Conservation (phyloP, 2,329 filamentous ascomycete genomes). For the Endoconidiophora laricicola region DNA sequence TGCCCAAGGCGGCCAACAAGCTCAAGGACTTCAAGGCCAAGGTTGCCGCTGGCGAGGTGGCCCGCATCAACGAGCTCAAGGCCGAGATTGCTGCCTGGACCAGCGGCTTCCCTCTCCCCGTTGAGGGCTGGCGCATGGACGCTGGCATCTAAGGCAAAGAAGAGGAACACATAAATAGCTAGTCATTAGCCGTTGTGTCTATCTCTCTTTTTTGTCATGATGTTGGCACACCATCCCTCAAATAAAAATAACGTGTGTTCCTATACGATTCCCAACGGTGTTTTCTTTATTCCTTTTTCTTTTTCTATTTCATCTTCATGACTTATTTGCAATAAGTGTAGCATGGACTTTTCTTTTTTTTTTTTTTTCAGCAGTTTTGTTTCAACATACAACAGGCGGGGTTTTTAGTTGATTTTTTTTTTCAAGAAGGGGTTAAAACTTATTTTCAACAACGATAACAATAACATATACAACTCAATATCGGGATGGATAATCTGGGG, state of each 20-base stretch:
- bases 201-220: background rate
- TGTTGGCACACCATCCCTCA: background rate
- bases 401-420: conserved; percentile 1
- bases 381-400: conserved; percentile 12
- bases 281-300: conserved; percentile 5
- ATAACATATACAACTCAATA: too few relatives aligned
- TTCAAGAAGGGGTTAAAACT: too few relatives aligned
- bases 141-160: conserved; percentile 33
- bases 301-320: background rate
- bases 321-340: background rate
- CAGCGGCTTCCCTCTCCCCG: conserved; percentile 78
- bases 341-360: background rate
- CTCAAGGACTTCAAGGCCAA: conserved; percentile 98
- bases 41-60: conserved; percentile 60
- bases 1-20: conserved; percentile 97
- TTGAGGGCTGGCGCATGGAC: conserved; percentile 52
- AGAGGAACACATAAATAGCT: too few relatives aligned
- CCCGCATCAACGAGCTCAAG: conserved; percentile 69
- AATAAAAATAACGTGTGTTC: background rate
- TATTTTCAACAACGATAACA: too few relatives aligned
- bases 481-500: too few relatives aligned
- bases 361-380: background rate
- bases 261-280: background rate
- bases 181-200: background rate
- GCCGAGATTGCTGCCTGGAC: conserved; percentile 86